Base-by-base conservation (phyloP, 371 early-diverging fungal genomes). In the Mucor ambiguus region DNA sequence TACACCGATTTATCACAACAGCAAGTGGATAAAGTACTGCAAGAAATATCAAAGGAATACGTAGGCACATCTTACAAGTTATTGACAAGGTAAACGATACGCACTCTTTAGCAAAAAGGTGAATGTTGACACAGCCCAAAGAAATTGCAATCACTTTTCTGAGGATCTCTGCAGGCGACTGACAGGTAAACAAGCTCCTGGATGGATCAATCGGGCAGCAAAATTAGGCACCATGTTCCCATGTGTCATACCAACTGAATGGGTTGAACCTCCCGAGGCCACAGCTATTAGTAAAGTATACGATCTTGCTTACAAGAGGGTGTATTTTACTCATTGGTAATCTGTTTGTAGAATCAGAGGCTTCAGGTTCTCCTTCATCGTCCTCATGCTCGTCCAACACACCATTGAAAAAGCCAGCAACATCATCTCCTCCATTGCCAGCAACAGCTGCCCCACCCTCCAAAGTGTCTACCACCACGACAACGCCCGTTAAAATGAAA, bases 121-220 rank as follows among this genome's bases (percentile, higher is more conserved):
- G 22, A 0, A 58, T 28, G 30, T 12, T 48, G 16, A 37, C 24
- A 18, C 58, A 30, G 24, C 8, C 26, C 1, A 9, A 46, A 89
- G 89, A 68, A 89, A 89, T 57, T 89, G 89, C 57, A 89, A 89
- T 67, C 89, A 89, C 67, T 89, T 87, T 64, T 82, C 89, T 12
- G 79, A 82, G 0, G 87, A 87, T 16, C 68, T 87, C 48, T 82
- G 85, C 57, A 70, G 64, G 59, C 63, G 80, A 57, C 69, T 89
- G 55, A 82, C 84, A 29, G 85, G 86, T 4, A 87, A 82, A 65
- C 49, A 83, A 35, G 73, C 82, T 33, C 89, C 89, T n/a, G 81
- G 77, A 20, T 89, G 89, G 89, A 85, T 89, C 65, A 89, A 89
- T 66, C 81, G 89, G 24, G 89, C 89, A 8, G 89, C 89, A 18